Evolutionary conservation across 345 rosid genomes (phyloP), one percentile per base, ranked within the genome.

Genomic region (Theobroma cacao): DNA sequence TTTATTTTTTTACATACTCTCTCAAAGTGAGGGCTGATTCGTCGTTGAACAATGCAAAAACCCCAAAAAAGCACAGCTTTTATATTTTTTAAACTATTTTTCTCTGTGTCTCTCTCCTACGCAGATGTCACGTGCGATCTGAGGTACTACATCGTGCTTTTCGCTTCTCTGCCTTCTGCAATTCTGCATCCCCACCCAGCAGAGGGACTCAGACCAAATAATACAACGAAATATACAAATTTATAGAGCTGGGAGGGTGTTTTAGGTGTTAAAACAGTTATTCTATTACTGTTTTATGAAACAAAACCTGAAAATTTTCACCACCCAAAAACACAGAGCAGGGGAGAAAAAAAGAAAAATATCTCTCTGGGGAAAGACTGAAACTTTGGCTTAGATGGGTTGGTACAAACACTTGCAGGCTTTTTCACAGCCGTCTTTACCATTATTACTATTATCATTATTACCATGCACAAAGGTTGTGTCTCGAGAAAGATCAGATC

Each of bases 341-440:
- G n/a, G n/a, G n/a, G n/a, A n/a, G n/a, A n/a, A n/a, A 4, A 28
- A 60, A 28, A 58, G 3, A 7, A 58, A 56, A 56, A 9, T 52
- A 0, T 45, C 56, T 47, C 55, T 26, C 48, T 17, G 36, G 36
- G 33, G 12, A 47, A 70, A 70, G 58, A 70, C 40, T 68, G 38
- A 47, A 50, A 48, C 43, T 71, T 30, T 71, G 31, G 60, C 28
- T 33, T 50, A 71, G 50, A 50, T 50, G 75, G 48, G 76, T 76
- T 82, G 75, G 80, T 72, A 81, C 85, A 63, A 38, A 74, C 38
- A 66, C 14, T 55, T 74, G 75, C 83, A 74, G 83, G 79, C 80
- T 74, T 86, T 84, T 76, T 64, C 85, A 81, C 86, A 56, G 87
- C 90, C 90, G 90, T 84, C 89, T 82, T 85, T 85, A 80, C 88